Base-by-base conservation (phyloP, 75 land plant genomes). In the Pinus tabuliformis region DNA sequence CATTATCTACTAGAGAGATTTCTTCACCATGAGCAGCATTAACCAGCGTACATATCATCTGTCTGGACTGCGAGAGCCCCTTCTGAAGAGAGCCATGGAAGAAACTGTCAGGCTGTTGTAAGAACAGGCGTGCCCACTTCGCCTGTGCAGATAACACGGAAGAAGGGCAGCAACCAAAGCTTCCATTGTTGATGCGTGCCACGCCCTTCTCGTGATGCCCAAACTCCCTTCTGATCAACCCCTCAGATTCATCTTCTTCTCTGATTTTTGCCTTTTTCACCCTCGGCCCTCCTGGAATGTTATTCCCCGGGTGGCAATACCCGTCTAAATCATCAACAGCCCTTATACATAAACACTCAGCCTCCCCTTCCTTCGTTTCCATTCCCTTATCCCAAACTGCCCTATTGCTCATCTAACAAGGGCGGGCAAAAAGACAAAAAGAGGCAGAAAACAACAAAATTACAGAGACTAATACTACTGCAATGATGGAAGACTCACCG, bases 121-220 rank as follows among this genome's bases (percentile, higher is more conserved):
- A 56, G 83, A 87, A 86, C 30, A 45, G 22, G 57, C 37, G 59
- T 24, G 57, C 7, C 88, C 88, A 86, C 30, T 56, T 36, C 3
- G 73, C 54, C 73, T 85, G 88, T 12, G 71, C 77, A 7, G 74
- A 76, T 21, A 85, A 58, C 11, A 86, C 88, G 1, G 87, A 74
- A 13, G 74, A 22, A 17, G 88, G 88, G 59, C 83, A 85, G 58
- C 83, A 76, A 33, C 88, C 88, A 64, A 86, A 86, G 75, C 87
- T 86, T 22, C 88, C 88, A 74, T 86, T 80, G 57, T 86, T 86
- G 49, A 86, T 21, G 17, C 88, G 70, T 17, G 88, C 86, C 28
- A 84, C 56, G 37, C 83, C 83, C 26, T 42, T 58, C 62, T 79
- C 66, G 57, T 86, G 88, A 30, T 86, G 86, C 22, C 56, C 72